Conservation (phyloP, 1,284 basidiomycete species). For the Moesziomyces antarcticus region DNA sequence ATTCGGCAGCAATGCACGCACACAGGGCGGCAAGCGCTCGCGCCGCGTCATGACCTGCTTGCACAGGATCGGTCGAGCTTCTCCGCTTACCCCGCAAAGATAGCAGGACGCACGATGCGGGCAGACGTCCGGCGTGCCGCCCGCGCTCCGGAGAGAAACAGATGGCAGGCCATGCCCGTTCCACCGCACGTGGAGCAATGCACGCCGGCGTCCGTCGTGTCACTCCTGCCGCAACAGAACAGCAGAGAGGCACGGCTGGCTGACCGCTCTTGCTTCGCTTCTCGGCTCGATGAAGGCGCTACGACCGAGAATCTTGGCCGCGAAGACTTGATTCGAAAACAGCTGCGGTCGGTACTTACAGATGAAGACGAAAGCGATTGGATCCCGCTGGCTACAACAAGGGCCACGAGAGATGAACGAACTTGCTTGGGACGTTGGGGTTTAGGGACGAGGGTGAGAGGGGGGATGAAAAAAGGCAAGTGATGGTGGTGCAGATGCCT, state of each 20-base stretch:
- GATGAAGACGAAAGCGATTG: not conserved
- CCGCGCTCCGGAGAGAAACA: not conserved
- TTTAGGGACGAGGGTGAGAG: slow-evolving; percentile 1
- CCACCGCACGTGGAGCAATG: not conserved
- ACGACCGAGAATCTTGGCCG: not conserved
- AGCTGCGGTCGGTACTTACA: not conserved
- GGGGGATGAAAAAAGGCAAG: not conserved
- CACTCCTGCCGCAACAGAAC: not conserved
- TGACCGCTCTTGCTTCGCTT: not conserved
- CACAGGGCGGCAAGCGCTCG: slow-evolving; percentile 6
- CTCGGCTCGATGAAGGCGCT: not conserved
- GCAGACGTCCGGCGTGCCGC: slow-evolving; percentile 3
- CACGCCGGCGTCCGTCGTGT: not conserved
- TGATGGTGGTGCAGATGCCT: not conserved
- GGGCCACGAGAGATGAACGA: not conserved
- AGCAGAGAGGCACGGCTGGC: not conserved
- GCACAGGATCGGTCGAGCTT: slow-evolving; percentile 8
- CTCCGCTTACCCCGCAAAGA: slow-evolving; percentile 19
- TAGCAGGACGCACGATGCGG: slow-evolving; percentile 7
- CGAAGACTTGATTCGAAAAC: not conserved
- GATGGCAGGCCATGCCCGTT: not conserved
- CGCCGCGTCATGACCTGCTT: slow-evolving; percentile 7
- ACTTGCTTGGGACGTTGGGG: not conserved
- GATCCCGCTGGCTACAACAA: not conserved
- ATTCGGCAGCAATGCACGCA: slow-evolving; percentile 8